These are phyloP conservation scores for Ajuga reptans DNA, from an alignment of 305 asterid genomes.

Conservation along the genomic window DNA sequence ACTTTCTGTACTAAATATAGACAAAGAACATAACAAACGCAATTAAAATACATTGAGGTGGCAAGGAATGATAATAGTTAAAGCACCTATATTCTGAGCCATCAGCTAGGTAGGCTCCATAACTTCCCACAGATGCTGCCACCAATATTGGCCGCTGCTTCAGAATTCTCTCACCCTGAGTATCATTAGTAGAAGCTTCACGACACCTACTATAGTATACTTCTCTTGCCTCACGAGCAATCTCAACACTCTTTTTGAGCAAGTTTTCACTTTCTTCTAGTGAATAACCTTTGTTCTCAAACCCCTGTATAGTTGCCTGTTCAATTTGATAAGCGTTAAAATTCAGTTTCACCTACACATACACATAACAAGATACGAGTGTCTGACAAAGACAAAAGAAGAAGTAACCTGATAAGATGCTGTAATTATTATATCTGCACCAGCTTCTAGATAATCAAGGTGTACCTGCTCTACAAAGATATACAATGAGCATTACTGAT, in stretches of 20 bases:
- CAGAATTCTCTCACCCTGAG: constrained; percentile 41
- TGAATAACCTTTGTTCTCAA: constrained; percentile 73
- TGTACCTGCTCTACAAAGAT: constrained; percentile 54
- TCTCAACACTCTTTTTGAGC: constrained; percentile 76
- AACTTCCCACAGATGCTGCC: constrained; percentile 99
- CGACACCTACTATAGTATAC: constrained; percentile 42
- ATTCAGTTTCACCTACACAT: constrained; percentile 11
- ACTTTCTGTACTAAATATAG: not conserved
- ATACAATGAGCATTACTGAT: constrained; percentile 15
- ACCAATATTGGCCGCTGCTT: constrained; percentile 66
- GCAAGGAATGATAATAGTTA: not conserved
- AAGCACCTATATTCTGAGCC: constrained; percentile 94
- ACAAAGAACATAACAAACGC: not conserved
- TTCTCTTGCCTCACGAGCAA: constrained; percentile 74
- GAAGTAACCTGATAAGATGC: constrained; percentile 75
- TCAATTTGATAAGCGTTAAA: constrained; percentile 14
- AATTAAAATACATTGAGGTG: not conserved
- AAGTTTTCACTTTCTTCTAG: constrained; percentile 63
- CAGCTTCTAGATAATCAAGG: constrained; percentile 84
- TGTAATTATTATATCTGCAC: constrained; percentile 65
- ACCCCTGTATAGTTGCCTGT: constrained; percentile 97
- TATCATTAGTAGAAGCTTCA: constrained; percentile 35
- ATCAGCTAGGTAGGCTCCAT: constrained; percentile 93
- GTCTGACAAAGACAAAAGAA: not conserved
- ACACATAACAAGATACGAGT: not conserved